Percentiles rank a stretch among this genome's conserved stretches.
phyloP scores from a whole-genome alignment of 2,329 filamentous ascomycete species.

The Fusarium illudens region DNA sequence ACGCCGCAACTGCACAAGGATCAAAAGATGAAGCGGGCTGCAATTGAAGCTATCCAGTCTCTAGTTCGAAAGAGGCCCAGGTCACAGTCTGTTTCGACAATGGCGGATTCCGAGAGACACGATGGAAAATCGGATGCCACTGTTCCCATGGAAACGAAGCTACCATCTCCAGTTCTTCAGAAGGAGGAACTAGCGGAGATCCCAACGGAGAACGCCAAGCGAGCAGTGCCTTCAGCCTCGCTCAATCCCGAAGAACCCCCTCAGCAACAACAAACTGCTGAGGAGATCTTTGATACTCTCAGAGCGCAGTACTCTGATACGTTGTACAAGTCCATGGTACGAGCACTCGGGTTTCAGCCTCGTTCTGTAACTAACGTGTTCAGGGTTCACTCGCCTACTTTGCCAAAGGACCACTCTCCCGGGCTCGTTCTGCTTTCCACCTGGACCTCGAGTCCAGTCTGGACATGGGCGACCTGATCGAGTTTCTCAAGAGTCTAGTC shows the following conservation, averaged over 20 bases:
- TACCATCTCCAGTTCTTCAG: conserved; percentile 32
- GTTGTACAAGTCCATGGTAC: conserved; percentile 70
- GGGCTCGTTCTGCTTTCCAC: conserved; percentile 76
- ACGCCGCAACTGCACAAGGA: conserved; percentile 59
- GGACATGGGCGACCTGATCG: conserved; percentile 69
- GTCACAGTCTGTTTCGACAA: conserved; percentile 54
- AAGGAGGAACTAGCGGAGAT: conserved; percentile 21
- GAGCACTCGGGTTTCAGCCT: conserved; percentile 39
- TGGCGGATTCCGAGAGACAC: conserved; percentile 39
- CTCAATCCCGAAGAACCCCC: conserved; percentile 9
- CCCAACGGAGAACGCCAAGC: neutral
- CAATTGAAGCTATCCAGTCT: conserved; percentile 71
- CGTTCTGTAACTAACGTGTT: neutral
- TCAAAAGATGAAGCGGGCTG: conserved; percentile 63
- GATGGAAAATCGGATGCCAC: conserved; percentile 28
- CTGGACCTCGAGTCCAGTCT: conserved; percentile 67
- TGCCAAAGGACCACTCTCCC: conserved; percentile 80
- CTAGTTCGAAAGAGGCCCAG: conserved; percentile 63
- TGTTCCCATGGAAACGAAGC: conserved; percentile 24
- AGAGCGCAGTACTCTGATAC: conserved; percentile 66
- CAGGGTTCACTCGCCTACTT: conserved; percentile 84
- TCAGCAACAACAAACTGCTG: conserved; percentile 55
- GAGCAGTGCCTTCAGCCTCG: neutral
- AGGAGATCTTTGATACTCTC: conserved; percentile 66
- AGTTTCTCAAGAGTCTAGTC: conserved; percentile 75